Conservation (phyloP, 2,329 filamentous ascomycete species). For the Harringtonia aguacate region DNA sequence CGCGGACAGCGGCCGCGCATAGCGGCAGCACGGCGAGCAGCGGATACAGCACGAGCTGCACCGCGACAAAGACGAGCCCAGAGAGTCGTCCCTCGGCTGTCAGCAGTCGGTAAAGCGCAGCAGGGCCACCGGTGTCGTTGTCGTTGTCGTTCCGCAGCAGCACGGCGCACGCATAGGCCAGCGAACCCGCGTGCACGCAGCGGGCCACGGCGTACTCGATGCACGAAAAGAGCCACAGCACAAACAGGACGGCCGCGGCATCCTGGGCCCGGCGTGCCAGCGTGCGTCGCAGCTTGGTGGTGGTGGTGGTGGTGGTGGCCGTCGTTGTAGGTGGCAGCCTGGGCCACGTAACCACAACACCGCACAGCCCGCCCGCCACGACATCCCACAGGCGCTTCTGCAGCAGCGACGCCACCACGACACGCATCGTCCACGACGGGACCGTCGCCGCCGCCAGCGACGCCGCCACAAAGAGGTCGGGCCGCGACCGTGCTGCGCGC, state of each 20-base stretch:
- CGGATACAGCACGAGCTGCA: slow-evolving; percentile 8
- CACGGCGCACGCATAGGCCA: slow-evolving; percentile 13
- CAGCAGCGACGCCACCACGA: slow-evolving; percentile 2
- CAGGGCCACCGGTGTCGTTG: too few species aligned
- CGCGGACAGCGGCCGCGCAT: background rate
- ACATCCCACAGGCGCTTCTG: slow-evolving; percentile 13
- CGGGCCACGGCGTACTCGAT: slow-evolving; percentile 21
- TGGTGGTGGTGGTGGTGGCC: too few species aligned
- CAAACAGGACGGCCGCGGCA: slow-evolving; percentile 8
- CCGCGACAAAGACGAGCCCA: slow-evolving; percentile 4
- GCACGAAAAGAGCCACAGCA: slow-evolving; percentile 16
- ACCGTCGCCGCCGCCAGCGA: slow-evolving; percentile 13
- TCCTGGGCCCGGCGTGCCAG: slow-evolving; percentile 4
- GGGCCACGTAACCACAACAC: slow-evolving; percentile 1
- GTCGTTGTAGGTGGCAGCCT: too few species aligned
- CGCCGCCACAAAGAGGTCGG: slow-evolving; percentile 22
- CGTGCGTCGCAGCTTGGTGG: background rate
- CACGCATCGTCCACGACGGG: too few species aligned
- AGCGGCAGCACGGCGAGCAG: slow-evolving; percentile 11
- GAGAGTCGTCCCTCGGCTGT: slow-evolving; percentile 2
- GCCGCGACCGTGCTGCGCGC: slow-evolving; percentile 23
- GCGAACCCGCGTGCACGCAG: slow-evolving; percentile 16
- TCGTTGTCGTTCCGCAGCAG: slow-evolving; percentile 9
- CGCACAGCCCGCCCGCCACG: slow-evolving; percentile 4
- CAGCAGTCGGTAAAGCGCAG: slow-evolving; percentile 7